Evolutionary conservation across 352 stramenopile species (phyloP).

Genomic region (Phytophthora chlamydospora): DNA sequence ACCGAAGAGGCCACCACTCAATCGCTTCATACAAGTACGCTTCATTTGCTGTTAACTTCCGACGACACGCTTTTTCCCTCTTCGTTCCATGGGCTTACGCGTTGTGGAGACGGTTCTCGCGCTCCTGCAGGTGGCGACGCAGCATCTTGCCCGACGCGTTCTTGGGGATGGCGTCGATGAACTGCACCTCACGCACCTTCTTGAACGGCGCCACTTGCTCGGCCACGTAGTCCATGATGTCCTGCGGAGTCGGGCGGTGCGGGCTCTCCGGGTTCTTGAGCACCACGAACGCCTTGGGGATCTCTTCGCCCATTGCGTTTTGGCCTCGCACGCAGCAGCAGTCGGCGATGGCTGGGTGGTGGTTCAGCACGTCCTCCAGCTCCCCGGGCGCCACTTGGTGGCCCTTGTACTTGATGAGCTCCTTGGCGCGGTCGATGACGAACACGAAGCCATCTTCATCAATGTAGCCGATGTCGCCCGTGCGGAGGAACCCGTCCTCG

Average conservation of each 20-base stretch:
- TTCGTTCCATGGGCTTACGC: not conserved
- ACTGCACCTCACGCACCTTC: slow-evolving; percentile 86
- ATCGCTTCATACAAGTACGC: slow-evolving; percentile 3
- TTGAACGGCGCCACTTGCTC: slow-evolving; percentile 88
- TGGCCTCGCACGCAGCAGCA: slow-evolving; percentile 64
- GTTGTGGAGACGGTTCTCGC: slow-evolving; percentile 38
- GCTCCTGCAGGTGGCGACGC: slow-evolving; percentile 68
- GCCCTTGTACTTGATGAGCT: slow-evolving; percentile 95
- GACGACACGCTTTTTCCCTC: not conserved
- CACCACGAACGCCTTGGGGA: slow-evolving; percentile 92
- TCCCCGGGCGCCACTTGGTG: slow-evolving; percentile 92
- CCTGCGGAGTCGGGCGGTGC: slow-evolving; percentile 54
- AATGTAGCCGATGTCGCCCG: slow-evolving; percentile 91
- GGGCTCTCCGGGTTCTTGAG: slow-evolving; percentile 50
- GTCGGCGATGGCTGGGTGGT: slow-evolving; percentile 82
- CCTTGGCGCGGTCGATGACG: slow-evolving; percentile 92
- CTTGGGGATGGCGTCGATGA: slow-evolving; percentile 91
- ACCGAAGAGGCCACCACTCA: slow-evolving; percentile 6
- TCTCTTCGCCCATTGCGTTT: slow-evolving; percentile 83
- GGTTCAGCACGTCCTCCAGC: slow-evolving; percentile 90
- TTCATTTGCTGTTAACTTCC: slow-evolving; percentile 19
- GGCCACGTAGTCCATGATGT: slow-evolving; percentile 87
- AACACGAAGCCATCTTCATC: slow-evolving; percentile 93
- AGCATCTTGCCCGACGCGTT: slow-evolving; percentile 92
- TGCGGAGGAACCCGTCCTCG: slow-evolving; percentile 84